Evolutionary conservation across 768 basidiomycete species (phyloP).

Genomic region (Amanita fuliginea): DNA sequence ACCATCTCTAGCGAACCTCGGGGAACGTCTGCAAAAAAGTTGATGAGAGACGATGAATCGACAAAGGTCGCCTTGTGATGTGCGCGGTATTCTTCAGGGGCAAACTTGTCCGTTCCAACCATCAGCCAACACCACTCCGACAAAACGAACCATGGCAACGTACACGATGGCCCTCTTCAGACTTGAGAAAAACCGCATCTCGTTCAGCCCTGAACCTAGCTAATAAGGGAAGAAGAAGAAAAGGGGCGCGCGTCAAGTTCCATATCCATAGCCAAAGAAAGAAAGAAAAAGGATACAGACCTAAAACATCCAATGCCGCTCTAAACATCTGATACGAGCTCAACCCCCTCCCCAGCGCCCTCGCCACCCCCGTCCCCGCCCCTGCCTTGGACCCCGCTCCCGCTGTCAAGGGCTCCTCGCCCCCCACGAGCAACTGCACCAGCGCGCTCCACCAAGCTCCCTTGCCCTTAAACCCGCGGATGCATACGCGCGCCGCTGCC

Average conservation of each 20-base stretch:
- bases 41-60: constrained; percentile 66
- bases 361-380: constrained; percentile 37
- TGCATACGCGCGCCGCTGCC: constrained; percentile 32
- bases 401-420: constrained; percentile 38
- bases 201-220: constrained; percentile 61
- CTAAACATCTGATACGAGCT: constrained; percentile 89
- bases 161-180: constrained; percentile 43
- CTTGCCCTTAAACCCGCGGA: constrained; percentile 59
- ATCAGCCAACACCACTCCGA: too few species aligned
- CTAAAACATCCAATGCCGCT: constrained; percentile 73
- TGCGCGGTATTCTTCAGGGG: constrained; percentile 42
- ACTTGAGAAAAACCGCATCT: constrained; percentile 49
- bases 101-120: constrained; percentile 22
- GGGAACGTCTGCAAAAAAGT: constrained; percentile 69
- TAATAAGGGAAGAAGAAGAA: constrained; percentile 15
- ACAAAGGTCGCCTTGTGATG: constrained; percentile 55
- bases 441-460: constrained; percentile 63
- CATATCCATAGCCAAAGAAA: too few species aligned
- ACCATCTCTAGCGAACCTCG: constrained; percentile 72
- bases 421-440: constrained; percentile 48
- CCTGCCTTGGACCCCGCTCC: constrained; percentile 15
- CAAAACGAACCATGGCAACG: constrained; percentile 6
- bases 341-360: constrained; percentile 65
- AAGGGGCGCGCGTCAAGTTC: too few species aligned
- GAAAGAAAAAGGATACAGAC: constrained; percentile 28